A percentile compares a stretch with the other conserved stretches of the same genome.
Conservation (phyloP, 1,284 basidiomycete genomes). For the Phellinidium pouzarii region DNA sequence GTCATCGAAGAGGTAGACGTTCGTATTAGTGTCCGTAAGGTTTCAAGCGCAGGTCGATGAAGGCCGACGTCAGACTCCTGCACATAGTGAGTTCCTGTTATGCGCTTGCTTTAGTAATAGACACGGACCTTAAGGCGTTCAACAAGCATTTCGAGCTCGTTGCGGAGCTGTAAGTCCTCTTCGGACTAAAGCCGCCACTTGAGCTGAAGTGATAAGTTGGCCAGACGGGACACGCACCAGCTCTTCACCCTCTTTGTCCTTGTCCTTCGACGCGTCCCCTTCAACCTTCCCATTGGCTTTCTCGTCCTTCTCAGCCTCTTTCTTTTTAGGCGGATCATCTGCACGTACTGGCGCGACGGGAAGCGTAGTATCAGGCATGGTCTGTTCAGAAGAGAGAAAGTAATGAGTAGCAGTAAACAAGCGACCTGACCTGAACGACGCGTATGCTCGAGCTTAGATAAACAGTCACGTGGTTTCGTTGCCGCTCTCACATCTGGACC, state of each 20-base stretch:
- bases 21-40: conserved; percentile 87
- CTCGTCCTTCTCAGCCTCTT: conserved; percentile 38
- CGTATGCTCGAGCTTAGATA: conserved; percentile 9
- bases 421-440: conserved; percentile 8
- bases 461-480: conserved; percentile 4
- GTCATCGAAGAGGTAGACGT: conserved; percentile 99
- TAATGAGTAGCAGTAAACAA: not conserved
- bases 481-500: too few relatives aligned
- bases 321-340: conserved; percentile 70
- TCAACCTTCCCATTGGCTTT: conserved; percentile 35
- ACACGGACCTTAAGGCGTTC: conserved; percentile 80
- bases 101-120: not conserved
- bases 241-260: conserved; percentile 59
- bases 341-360: conserved; percentile 42
- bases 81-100: conserved; percentile 16
- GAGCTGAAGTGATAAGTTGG: not conserved
- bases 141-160: conserved; percentile 95
- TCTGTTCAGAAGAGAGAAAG: not conserved
- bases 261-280: conserved; percentile 43
- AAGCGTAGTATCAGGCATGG: conserved; percentile 13
- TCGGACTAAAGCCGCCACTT: conserved; percentile 59
- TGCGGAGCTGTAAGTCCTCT: conserved; percentile 91
- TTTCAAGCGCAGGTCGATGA: conserved; percentile 90
- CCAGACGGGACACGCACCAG: conserved; percentile 47
- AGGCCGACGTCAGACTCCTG: conserved; percentile 86